phyloP scores from a whole-genome alignment of 164 flowering plant genomes.

The Magnolia sinica region DNA sequence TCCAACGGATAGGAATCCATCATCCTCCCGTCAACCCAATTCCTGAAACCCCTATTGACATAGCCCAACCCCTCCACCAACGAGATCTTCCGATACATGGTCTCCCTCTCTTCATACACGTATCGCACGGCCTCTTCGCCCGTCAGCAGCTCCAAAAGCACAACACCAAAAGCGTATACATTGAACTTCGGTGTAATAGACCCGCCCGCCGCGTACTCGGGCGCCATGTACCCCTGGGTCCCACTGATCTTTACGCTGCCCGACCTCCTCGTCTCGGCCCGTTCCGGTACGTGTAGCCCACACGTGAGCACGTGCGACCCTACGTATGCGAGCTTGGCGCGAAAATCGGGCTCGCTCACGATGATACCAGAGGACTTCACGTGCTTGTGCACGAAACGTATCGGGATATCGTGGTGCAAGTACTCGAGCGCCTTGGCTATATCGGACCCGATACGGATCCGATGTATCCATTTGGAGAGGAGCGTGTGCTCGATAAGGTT shows the following conservation, averaged over 20 bases:
- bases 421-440: conserved; percentile 11
- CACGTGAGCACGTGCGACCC: conserved; percentile 1
- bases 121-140: conserved; percentile 3
- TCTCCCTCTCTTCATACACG: not conserved
- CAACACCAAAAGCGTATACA: conserved; percentile 9
- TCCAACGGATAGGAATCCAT: conserved; percentile 7
- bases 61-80: not conserved
- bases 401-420: conserved; percentile 9
- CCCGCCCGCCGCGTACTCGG: conserved; percentile 6
- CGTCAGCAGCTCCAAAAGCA: conserved; percentile 10
- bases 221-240: conserved; percentile 11
- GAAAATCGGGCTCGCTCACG: not conserved
- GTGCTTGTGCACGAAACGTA: conserved; percentile 5
- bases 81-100: not conserved
- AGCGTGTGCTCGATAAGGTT: not conserved
- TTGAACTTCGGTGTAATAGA: not conserved
- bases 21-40: conserved; percentile 6
- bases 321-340: conserved; percentile 2
- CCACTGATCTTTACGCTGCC: conserved; percentile 2
- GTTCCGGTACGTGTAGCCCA: not conserved
- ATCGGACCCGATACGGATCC: conserved; percentile 1
- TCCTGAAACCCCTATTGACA: not conserved
- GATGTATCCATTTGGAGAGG: conserved; percentile 6
- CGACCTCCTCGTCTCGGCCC: not conserved
- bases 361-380: conserved; percentile 1